Evolutionary conservation across 2,329 filamentous ascomycete species (phyloP), one percentile per base, ranked within the genome.

Genomic region (Colletotrichum sp.): DNA sequence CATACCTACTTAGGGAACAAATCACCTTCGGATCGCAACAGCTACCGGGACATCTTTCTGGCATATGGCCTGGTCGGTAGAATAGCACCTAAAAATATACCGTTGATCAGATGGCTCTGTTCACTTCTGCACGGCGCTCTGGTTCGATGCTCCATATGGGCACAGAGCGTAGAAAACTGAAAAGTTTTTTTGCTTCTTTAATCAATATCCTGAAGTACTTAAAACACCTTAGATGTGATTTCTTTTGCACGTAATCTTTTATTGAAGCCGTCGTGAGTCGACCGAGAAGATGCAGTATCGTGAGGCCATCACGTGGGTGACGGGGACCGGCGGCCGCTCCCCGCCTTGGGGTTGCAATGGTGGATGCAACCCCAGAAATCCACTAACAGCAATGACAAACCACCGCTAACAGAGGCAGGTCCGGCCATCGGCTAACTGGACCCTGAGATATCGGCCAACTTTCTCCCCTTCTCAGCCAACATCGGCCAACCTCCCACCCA

Each of bases 361-460:
- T 25, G 28, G 27, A 36, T 22, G 48, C 65, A 0, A 32, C 64
- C 36, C 22, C 30, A 6, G n/a, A 32, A 63, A 36, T 16, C 19
- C 59, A 64, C 70, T 72, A 67, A 68, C 70, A 57, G 16, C 34
- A 32, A 59, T 60, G 34, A 68, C 34, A 39, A 27, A 39, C n/a
- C 6, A 34, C 27, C 32, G 5, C 48, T 44, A 25, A 22, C n/a
- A 22, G 11, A 2, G 44, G 19, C 59, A 30, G 27, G 12, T 30
- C 27, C 59, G 61, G n/a, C 32, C 9, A 5, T 72, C 34, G 32
- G 39, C 61, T 22, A 36, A 65, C 25, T 59, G 27, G 63, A 13
- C 48, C 61, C 19, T n/a, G 25, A n/a, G 8, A 13, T 22, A 8
- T 66, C 44, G 48, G 48, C 52, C 28, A 59, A 66, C 60, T 34